These are phyloP conservation scores for Diaporthe sp. DNA, from an alignment of 2,329 filamentous ascomycete genomes.

Conservation along the genomic window DNA sequence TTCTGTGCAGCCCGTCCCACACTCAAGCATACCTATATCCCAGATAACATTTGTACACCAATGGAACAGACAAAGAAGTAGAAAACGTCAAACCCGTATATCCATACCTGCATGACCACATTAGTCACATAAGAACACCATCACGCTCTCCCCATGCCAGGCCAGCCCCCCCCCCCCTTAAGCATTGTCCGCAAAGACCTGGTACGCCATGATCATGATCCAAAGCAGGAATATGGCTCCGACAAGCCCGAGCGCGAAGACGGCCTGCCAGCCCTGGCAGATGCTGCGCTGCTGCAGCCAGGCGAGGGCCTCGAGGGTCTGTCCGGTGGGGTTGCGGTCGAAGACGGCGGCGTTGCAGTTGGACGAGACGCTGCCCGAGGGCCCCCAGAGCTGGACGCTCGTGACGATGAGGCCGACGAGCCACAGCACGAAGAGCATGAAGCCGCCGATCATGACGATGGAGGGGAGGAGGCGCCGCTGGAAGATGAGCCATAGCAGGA, in stretches of 20 bases:
- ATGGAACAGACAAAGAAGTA: not conserved
- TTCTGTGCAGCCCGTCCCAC: not conserved
- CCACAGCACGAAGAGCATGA: constrained; percentile 78
- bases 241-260: constrained; percentile 74
- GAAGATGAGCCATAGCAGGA: constrained; percentile 74
- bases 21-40: not conserved
- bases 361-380: constrained; percentile 68
- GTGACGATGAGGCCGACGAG: constrained; percentile 75
- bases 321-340: constrained; percentile 62
- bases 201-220: constrained; percentile 78
- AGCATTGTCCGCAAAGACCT: constrained; percentile 66
- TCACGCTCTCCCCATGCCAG: not conserved
- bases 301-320: constrained; percentile 69
- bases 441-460: constrained; percentile 74
- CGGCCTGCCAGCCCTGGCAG: constrained; percentile 75
- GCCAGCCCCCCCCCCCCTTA: constrained; percentile 44
- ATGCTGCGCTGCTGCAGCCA: constrained; percentile 76
- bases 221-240: constrained; percentile 74
- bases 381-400: constrained; percentile 75
- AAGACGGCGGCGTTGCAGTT: constrained; percentile 73
- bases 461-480: constrained; percentile 72
- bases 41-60: not conserved
- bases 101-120: not conserved
- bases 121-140: not conserved
- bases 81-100: not conserved